Evolutionary conservation across 2,329 filamentous ascomycete genomes (phyloP).

Genomic region (Fusarium brachygibbosum): DNA sequence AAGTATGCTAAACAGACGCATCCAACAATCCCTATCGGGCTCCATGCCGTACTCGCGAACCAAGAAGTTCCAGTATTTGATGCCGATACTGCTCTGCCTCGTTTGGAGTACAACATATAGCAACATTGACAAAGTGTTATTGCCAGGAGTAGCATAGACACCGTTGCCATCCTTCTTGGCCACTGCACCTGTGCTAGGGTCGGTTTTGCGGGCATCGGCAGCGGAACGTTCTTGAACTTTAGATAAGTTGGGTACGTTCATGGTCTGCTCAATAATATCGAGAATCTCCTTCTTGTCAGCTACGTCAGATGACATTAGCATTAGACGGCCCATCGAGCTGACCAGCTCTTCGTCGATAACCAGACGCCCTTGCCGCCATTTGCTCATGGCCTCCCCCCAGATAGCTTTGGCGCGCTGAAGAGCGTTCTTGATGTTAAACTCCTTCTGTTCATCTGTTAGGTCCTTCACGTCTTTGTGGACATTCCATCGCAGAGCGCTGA

Average conservation of each 20-base stretch:
- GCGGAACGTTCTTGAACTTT: conserved; percentile 42
- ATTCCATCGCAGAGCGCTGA: conserved; percentile 76
- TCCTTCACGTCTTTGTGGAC: conserved; percentile 46
- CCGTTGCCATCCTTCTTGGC: conserved; percentile 31
- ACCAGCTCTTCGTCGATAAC: conserved; percentile 83
- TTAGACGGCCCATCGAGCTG: conserved; percentile 81
- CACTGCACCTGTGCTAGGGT: conserved; percentile 10
- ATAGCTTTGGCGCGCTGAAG: conserved; percentile 78
- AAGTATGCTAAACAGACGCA: conserved; percentile 76
- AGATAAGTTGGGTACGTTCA: conserved; percentile 74
- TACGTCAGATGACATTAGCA: conserved; percentile 72
- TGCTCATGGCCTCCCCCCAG: conserved; percentile 84
- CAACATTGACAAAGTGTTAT: conserved; percentile 76
- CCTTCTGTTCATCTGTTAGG: conserved; percentile 50
- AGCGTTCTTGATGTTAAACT: conserved; percentile 57
- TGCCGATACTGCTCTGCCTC: conserved; percentile 71
- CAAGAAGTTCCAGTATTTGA: conserved; percentile 83
- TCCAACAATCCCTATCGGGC: conserved; percentile 80
- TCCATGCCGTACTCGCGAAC: conserved; percentile 71
- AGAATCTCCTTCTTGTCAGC: conserved; percentile 79
- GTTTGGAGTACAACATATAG: conserved; percentile 73
- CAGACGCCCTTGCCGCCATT: conserved; percentile 80
- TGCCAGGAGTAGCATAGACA: conserved; percentile 61
- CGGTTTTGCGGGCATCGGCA: conserved; percentile 14
- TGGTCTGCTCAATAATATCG: conserved; percentile 83